Evolutionary conservation across 768 basidiomycete genomes (phyloP), one percentile per base, ranked within the genome.

Genomic region (Favolaschia claudopus): DNA sequence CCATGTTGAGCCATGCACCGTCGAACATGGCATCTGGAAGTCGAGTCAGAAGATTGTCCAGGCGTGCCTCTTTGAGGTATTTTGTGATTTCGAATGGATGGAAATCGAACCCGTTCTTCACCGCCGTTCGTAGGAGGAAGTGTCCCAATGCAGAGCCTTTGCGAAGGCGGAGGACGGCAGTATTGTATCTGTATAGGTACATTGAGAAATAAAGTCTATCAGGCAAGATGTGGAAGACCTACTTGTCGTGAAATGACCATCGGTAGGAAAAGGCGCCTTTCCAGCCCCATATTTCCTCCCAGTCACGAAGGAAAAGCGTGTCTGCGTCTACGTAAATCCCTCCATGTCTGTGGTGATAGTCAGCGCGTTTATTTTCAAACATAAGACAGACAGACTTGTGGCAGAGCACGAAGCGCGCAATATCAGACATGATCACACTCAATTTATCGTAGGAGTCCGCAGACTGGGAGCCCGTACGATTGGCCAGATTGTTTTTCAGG

Each of bases 271-370:
- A 99, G n/a, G 95, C 94, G 25, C 96, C 95, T 67, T 90, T 88
- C 91, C 93, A 98, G 28, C 93, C 93, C 94, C 94, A 98, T 7
- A 99, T 79, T 65, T 99, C 96, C 69, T 97, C 96, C 97, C 97
- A 99, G 70, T 99, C 96, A 19, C 97, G 89, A 27, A 99, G 76
- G 68, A 99, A 89, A 60, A 99, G 86, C 10, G 95, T 98, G 72
- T 99, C 97, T 14, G 96, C 95, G 69, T 99, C 96, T 44, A 99
- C 87, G 70, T 99, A 99, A 48, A 95, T 92, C 12, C 96, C 96
- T 19, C 97, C 96, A 68, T 91, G 97, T 25, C 95, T 90, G 72
- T 40, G 10, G 28, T 9, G 20, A 1, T 32, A n/a, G 44, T 63
- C 40, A 59, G 47, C 38, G n/a, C 36, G 22, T 5, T 13, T 25